Base-by-base conservation (phyloP, 768 basidiomycete species). In the Mycena epipterygia region DNA sequence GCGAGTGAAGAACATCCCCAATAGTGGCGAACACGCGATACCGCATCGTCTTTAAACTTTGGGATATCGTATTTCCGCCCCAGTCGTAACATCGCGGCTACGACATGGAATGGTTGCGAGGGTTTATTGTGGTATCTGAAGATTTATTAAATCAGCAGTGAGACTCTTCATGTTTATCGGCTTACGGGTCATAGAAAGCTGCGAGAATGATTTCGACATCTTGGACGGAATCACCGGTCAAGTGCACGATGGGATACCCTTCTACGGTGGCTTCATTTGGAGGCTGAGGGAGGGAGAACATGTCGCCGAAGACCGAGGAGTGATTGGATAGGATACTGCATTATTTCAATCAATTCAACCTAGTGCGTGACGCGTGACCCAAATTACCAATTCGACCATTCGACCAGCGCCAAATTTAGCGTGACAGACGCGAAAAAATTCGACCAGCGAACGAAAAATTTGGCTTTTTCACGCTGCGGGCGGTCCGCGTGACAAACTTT, bases 31-130 rank as follows among this genome's bases (percentile, higher is more conserved):
- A 41, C 27, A 16, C 64, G 56, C 2, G 14, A 4, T 35, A 23
- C 9, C 11, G 64, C 56, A 32, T 58, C 56, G 6, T 25, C 2
- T 17, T 58, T 66, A 25, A 66, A 66, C n/a, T 25, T 3, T 2
- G 27, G 35, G 3, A 44, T 46, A 17, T 66, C 64, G 39, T 58
- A 66, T 25, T 66, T 66, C 23, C 64, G 64, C 12, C 64, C 64
- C 25, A 66, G 48, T 9, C 64, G 55, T 35, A 58, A 25, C 8
- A 21, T 51, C 8, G 3, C 6, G 5, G 56, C 46, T 6, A 66
- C 17, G 19, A 41, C 13, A 4, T 58, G 46, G 25, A 66, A 44
- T 5, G 19, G 42, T 13, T n/a, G 17, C 42, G 5, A n/a, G 42
- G 4, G 6, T 1, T 44, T 3, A 6, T 21, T 5, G 21, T 44